A percentile compares a stretch with the other conserved stretches of the same genome.
These are phyloP conservation scores for Ammopiptanthus mongolicus DNA, from an alignment of 306 rosid species.

Conservation along the genomic window DNA sequence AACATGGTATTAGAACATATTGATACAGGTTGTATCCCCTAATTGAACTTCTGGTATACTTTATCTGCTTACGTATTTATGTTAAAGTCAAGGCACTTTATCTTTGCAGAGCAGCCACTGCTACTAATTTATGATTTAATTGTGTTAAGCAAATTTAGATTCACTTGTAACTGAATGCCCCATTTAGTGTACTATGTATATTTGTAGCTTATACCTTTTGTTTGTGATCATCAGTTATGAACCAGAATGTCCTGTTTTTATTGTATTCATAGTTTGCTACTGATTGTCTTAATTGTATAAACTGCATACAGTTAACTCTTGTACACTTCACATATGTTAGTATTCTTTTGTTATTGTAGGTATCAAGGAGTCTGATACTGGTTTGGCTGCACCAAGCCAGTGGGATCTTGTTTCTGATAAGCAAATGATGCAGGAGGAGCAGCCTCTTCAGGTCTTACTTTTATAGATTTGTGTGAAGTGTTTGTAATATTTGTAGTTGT, in stretches of 20 bases:
- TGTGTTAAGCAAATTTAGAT: background rate
- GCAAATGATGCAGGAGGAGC: conserved; percentile 98
- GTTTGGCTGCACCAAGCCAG: conserved; percentile 91
- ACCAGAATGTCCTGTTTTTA: background rate
- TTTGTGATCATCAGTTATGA: background rate
- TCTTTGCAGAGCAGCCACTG: background rate
- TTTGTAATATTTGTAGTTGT: background rate
- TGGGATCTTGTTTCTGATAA: conserved; percentile 91
- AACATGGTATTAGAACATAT: background rate
- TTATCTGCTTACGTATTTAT: background rate
- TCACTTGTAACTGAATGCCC: background rate
- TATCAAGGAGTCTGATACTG: conserved; percentile 91
- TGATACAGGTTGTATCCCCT: background rate
- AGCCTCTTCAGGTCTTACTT: conserved; percentile 69
- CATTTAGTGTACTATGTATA: background rate
- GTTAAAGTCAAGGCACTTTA: background rate
- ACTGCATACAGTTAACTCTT: background rate
- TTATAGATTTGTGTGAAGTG: background rate
- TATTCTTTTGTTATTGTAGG: conserved; percentile 34
- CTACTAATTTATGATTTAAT: background rate
- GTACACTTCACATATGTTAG: background rate
- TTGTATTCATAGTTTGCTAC: background rate
- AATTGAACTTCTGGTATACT: background rate
- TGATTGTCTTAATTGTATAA: background rate
- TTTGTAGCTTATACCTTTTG: background rate